A percentile compares a stretch with the other conserved stretches of the same genome.
Conservation (phyloP, 2,329 filamentous ascomycete species). For the Emergomyces africanus region DNA sequence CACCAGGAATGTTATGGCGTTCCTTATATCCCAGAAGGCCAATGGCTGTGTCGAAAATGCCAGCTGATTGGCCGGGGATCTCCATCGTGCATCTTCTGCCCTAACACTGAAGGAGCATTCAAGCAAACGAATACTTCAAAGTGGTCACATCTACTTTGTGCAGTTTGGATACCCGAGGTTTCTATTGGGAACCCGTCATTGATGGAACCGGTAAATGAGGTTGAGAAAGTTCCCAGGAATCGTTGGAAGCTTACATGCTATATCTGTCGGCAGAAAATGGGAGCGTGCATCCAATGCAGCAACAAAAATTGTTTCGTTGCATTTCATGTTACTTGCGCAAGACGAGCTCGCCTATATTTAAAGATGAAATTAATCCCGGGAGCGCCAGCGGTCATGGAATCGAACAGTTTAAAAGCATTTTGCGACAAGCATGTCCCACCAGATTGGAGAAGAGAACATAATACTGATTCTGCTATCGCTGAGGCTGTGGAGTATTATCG, state of each 20-base stretch:
- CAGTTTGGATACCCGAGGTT: constrained; percentile 97
- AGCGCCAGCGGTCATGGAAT: constrained; percentile 62
- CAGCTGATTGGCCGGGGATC: constrained; percentile 86
- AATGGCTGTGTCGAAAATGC: constrained; percentile 96
- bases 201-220: constrained; percentile 96
- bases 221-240: constrained; percentile 91
- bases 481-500: constrained; percentile 85
- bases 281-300: constrained; percentile 93
- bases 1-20: constrained; percentile 99
- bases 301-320: constrained; percentile 96
- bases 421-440: constrained; percentile 89
- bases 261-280: constrained; percentile 95
- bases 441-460: constrained; percentile 79
- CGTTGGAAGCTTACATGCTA: constrained; percentile 93
- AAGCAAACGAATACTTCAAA: constrained; percentile 95
- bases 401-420: constrained; percentile 78
- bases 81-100: constrained; percentile 95
- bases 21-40: constrained; percentile 94
- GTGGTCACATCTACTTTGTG: constrained; percentile 92
- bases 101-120: constrained; percentile 93
- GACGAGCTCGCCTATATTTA: constrained; percentile 73
- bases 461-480: constrained; percentile 64
- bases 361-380: constrained; percentile 94
- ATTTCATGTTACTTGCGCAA: constrained; percentile 93
- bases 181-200: constrained; percentile 91